A percentile compares a stretch with the other conserved stretches of the same genome.
phyloP scores from a whole-genome alignment of 208 protist species.

The Crithidia expoeki region DNA sequence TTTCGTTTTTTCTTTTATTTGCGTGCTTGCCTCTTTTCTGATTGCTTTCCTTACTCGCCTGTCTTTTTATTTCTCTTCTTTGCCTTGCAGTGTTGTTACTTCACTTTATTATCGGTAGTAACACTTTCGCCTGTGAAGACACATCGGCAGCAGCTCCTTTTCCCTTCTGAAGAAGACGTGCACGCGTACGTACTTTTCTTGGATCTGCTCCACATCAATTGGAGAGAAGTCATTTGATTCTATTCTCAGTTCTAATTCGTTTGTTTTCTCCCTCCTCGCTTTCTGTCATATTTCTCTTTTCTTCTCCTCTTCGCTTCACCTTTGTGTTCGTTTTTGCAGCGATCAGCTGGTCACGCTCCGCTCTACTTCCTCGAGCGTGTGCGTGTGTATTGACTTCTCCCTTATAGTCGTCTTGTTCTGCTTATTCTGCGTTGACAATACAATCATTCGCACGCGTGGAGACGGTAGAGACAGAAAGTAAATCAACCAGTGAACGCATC shows the following conservation, averaged over 20 bases:
- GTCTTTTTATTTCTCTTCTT: slow-evolving; percentile 3
- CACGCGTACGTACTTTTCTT: not conserved
- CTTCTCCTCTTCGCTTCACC: slow-evolving; percentile 8
- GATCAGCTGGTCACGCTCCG: not conserved
- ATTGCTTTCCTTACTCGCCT: slow-evolving; percentile 8
- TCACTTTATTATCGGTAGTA: not conserved
- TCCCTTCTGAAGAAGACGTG: not conserved
- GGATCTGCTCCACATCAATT: not conserved
- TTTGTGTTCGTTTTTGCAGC: slow-evolving; percentile 1
- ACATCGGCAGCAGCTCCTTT: not conserved
- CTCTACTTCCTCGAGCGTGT: not conserved
- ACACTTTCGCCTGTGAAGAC: not conserved
- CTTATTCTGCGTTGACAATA: not conserved
- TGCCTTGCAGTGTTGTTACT: not conserved
- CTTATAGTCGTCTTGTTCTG: slow-evolving; percentile 7
- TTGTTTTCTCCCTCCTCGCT: not conserved
- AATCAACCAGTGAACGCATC: not conserved
- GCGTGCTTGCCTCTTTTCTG: slow-evolving; percentile 18
- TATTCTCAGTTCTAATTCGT: slow-evolving; percentile 11
- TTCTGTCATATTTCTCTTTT: not conserved
- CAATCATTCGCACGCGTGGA: not conserved
- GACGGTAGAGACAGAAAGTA: not conserved
- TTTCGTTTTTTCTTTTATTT: not conserved
- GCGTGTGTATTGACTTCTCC: slow-evolving; percentile 2
- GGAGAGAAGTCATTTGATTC: not conserved